A percentile compares a stretch with the other conserved stretches of the same genome.
Conservation (phyloP, 192 early-diverging fungal species). For the Chytriomyces sp. region DNA sequence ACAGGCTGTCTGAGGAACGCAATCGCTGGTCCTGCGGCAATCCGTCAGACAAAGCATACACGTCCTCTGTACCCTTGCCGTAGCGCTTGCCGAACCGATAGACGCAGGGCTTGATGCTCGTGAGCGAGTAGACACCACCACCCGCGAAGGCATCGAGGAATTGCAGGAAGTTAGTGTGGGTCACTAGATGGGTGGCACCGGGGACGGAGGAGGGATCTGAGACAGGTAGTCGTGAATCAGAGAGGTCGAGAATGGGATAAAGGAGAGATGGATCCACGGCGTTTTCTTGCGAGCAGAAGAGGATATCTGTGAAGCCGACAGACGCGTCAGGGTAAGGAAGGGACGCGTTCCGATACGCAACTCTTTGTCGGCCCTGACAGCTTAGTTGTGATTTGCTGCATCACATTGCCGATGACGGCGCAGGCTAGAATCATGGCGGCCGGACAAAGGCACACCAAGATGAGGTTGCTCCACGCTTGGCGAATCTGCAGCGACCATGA, state of each 20-base stretch:
- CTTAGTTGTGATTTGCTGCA: background rate
- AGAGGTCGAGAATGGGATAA: conserved; percentile 16
- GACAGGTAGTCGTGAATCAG: background rate
- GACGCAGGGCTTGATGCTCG: conserved; percentile 12
- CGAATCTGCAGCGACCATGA: background rate
- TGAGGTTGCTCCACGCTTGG: background rate
- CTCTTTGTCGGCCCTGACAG: conserved; percentile 13
- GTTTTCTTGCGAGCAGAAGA: conserved; percentile 9
- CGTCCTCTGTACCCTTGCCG: background rate
- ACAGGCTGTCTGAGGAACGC: conserved; percentile 1
- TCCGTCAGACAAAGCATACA: background rate
- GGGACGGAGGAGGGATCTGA: background rate
- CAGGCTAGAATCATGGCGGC: background rate
- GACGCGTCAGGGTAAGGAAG: background rate
- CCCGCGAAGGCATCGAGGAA: background rate
- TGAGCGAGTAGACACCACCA: background rate
- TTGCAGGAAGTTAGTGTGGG: conserved; percentile 12
- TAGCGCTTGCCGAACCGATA: conserved; percentile 20
- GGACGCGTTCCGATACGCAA: background rate
- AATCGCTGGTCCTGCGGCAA: background rate
- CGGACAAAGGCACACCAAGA: conserved; percentile 5
- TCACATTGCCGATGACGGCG: background rate
- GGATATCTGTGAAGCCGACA: background rate
- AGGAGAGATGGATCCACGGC: background rate
- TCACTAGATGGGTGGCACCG: background rate